Base-by-base conservation (phyloP, 1,284 basidiomycete species). In the Naganishia cerealis region DNA sequence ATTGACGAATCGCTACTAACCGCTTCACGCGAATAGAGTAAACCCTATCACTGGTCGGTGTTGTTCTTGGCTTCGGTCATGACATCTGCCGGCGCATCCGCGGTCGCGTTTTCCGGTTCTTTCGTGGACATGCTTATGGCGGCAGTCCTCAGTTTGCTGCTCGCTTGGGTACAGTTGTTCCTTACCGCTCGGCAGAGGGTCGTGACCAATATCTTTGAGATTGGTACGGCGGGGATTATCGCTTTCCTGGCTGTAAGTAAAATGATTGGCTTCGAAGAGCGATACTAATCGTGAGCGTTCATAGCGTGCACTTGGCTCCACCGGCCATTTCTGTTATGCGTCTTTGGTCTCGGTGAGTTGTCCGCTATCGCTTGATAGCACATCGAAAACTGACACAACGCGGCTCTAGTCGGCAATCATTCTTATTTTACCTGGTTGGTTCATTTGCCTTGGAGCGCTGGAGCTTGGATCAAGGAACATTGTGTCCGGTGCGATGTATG, bases 401-500 rank as follows among this genome's bases (percentile, higher is more conserved):
- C 46, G 2, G 2, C 21, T 18, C 21, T 43, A 73, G 71, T 70
- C 73, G 2, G 68, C 75, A 5, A 75, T 75, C 67, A 72, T 75
- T 26, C 69, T 75, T 10, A 76, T 76, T 57, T 67, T 76, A 0
- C 75, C 75, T 21, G 75, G 75, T 29, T 76, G 75, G 75, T 70
- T 72, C 21, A 74, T 76, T 39, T 76, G 75, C 62, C 71, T 76
- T 6, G 75, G 74, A 16, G 73, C 75, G 1, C 59, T 76, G 7
- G 75, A 76, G 54, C 70, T 76, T 2, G 75, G 75, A 0, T 76
- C 75, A 0, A 71, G 73, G 21, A 76, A 75, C 56, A 70, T 75
- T 42, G 72, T 75, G 2, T 73, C 74, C 1, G 75, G 75, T 9
- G 73, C 71, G 18, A 76, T 76, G 74, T 75, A 43, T 63, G 74